Base-by-base conservation (phyloP, 1,284 basidiomycete genomes). In the Fistulinella cinereoalba region DNA sequence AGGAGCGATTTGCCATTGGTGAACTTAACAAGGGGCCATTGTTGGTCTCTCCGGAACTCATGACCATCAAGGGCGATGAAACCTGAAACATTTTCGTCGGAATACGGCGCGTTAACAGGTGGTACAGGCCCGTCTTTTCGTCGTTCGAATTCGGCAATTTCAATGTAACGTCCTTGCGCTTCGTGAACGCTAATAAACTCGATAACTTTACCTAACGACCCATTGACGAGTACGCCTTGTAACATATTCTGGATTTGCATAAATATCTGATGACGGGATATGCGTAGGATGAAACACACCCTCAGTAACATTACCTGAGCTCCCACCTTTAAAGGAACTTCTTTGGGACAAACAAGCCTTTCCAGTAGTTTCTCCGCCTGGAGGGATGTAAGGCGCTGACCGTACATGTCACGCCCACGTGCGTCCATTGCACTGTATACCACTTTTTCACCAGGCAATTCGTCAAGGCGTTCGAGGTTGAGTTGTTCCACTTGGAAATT, bases 281-380 rank as follows among this genome's bases (percentile, higher is more conserved):
- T n/a, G n/a, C n/a, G n/a, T n/a, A 21, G 4, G 24, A 39, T 2
- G 21, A 37, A 34, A 41, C 61, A 7, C 47, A 72, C 72, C 66
- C 86, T 94, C 67, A 94, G 88, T 4, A 95, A 72, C 82, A 87
- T 85, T 13, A 85, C 83, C 51, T 75, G 72, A 28, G 81, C 79
- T 18, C 60, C 62, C 31, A 64, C 59, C 53, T 69, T 71, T 33
- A 71, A 47, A 3, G 56, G 56, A 4, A 71, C 54, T 25, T 45
- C 37, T 44, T 61, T 62, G 5, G 60, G 64, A n/a, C 58, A 68
- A 13, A 71, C 53, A 1, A 64, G 50, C 37, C 55, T 58, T 12
- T 65, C 64, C 16, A 72, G 54, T 3, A 65, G 37, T 18, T 51
- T 57, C 12, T 63, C 59, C 16, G 59, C 57, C 21, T 58, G 53